A percentile compares a stretch with the other conserved stretches of the same genome.
These are phyloP conservation scores for Cryptococcus deneoformans DNA, from an alignment of 1,284 basidiomycete genomes.

Conservation along the genomic window DNA sequence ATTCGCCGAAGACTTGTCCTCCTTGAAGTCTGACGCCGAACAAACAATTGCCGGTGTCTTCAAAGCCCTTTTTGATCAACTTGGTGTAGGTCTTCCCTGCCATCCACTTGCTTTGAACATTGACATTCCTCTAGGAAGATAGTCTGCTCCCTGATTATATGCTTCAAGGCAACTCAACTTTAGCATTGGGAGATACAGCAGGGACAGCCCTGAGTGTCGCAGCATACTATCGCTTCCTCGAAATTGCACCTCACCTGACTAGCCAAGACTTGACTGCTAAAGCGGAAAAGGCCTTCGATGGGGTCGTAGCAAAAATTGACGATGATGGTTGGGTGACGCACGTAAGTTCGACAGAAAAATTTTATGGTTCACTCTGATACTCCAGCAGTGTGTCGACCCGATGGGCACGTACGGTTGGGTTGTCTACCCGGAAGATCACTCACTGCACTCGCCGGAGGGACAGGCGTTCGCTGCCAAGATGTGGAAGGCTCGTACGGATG, in stretches of 20 bases:
- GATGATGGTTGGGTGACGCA: conserved; percentile 22
- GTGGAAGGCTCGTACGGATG: conserved; percentile 37
- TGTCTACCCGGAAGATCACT: conserved; percentile 13
- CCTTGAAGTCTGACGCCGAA: conserved; percentile 54
- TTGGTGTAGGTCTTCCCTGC: conserved; percentile 34
- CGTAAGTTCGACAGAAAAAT: conserved; percentile 19
- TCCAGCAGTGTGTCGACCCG: conserved; percentile 30
- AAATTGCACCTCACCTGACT: conserved; percentile 12
- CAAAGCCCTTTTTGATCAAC: conserved; percentile 49
- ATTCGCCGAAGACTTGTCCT: neutral
- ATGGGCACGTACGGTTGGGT: conserved; percentile 26
- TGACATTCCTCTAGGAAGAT: conserved; percentile 7
- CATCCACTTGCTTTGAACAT: neutral
- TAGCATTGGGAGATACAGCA: conserved; percentile 24
- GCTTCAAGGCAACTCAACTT: conserved; percentile 8
- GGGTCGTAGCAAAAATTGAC: conserved; percentile 26
- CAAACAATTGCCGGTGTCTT: conserved; percentile 50
- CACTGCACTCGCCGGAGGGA: conserved; percentile 28
- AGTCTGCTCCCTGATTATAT: conserved; percentile 35
- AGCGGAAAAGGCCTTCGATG: conserved; percentile 28
- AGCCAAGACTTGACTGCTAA: conserved; percentile 1
- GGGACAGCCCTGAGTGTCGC: conserved; percentile 34
- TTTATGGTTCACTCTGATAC: too few relatives aligned
- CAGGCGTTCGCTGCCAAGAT: conserved; percentile 35
- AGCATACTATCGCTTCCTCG: conserved; percentile 35